Base-by-base conservation (phyloP, 1,284 basidiomycete genomes). In the Singerocomus inundabilis region DNA sequence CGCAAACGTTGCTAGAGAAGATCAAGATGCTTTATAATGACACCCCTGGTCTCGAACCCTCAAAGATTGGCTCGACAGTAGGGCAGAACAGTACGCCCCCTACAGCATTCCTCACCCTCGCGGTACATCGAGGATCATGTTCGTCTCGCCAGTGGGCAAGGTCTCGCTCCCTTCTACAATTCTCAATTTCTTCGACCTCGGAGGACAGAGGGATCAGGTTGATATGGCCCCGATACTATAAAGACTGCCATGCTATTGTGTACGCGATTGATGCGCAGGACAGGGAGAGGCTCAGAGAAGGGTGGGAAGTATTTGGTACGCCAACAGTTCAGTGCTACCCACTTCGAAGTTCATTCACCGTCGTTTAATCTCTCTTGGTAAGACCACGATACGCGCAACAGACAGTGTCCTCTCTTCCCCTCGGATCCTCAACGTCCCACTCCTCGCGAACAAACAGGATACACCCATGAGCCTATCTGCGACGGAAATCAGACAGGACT, bases 391-490 rank as follows among this genome's bases (percentile, higher is more conserved):
- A 6, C 13, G n/a, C 3, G 13, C 33, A 30, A 55, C 70, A 93
- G 93, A 95, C 64, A 78, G 81, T 10, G 91, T 96, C 5, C 78
- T 95, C 11, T 88, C 87, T 29, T 82, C 88, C 2, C 92, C 90
- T 0, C 85, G 92, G 56, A 91, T 94, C 24, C 82, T 96, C 29
- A 88, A 88, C 48, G 82, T 96, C 0, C 94, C 93, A 0, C 76
- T 96, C 1, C 76, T 97, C 6, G 94, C 93, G 13, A 97, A 97
- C 72, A 97, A 98, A 69, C 94, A 95, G 67, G 93, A 97, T 58
- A 82, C 80, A 6, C 81, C 85, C 0, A 71, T 77, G 5, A 88
- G 87, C 54, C 74, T 96, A 31, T 87, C 90, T 0, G 90, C 93
- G 0, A 87, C 91, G 48, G 92, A 95, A 56, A 93, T 97, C 42